A percentile compares a stretch with the other conserved stretches of the same genome.
Evolutionary conservation across 2,329 filamentous ascomycete species (phyloP).

Genomic region (Mycosphaerella sp.): DNA sequence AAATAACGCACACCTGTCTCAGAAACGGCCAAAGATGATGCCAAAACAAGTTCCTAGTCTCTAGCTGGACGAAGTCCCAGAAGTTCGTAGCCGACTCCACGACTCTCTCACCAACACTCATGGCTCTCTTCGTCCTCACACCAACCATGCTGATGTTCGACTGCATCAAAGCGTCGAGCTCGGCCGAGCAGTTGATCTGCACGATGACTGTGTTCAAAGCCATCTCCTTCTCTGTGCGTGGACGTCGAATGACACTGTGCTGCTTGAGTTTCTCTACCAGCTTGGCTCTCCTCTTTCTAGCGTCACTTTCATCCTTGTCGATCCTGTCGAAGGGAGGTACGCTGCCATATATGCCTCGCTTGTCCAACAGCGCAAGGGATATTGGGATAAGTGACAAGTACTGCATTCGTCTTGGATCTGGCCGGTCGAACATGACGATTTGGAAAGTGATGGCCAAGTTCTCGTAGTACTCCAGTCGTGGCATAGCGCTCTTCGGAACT

Average conservation of each 20-base stretch:
- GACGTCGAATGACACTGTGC: constrained; percentile 74
- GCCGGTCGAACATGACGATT: constrained; percentile 81
- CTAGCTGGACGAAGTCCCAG: constrained; percentile 65
- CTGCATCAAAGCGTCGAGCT: constrained; percentile 77
- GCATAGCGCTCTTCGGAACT: constrained; percentile 49
- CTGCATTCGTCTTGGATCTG: constrained; percentile 83
- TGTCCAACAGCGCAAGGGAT: constrained; percentile 74
- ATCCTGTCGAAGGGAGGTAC: constrained; percentile 48
- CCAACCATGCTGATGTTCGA: constrained; percentile 82
- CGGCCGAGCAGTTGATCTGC: constrained; percentile 93
- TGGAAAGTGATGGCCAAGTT: constrained; percentile 69
- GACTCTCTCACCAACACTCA: constrained; percentile 90
- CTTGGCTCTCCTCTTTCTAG: constrained; percentile 55
- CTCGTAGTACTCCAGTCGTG: constrained; percentile 62
- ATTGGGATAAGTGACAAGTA: constrained; percentile 91
- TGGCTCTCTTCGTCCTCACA: constrained; percentile 68
- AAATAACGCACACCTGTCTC: constrained; percentile 64
- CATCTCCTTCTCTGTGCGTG: constrained; percentile 73
- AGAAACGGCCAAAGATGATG: constrained; percentile 74
- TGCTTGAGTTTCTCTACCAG: constrained; percentile 81
- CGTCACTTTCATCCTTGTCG: constrained; percentile 66
- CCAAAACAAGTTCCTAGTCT: constrained; percentile 64
- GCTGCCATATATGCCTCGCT: constrained; percentile 42
- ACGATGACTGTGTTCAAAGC: constrained; percentile 76
- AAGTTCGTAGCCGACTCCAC: constrained; percentile 87